Evolutionary conservation across 2,329 filamentous ascomycete species (phyloP), one percentile per base, ranked within the genome.

Genomic region (Triangularia setosa): DNA sequence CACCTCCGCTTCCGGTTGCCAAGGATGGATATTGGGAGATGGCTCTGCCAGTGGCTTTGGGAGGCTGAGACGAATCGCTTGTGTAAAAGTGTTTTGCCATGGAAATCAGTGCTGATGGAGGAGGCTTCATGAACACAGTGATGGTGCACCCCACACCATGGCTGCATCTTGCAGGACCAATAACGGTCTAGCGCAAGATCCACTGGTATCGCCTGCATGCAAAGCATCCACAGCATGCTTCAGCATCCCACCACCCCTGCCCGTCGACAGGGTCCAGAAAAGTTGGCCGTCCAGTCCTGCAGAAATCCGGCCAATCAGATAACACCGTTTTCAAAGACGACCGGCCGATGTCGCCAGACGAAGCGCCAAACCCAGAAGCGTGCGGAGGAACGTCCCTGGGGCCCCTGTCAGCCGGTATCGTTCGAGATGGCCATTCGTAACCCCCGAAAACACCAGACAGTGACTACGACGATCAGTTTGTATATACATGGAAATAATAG

Each of bases 171-270:
- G 65, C 64, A 68, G 54, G 59, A 61, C 58, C 64, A 23, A 59
- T 58, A 60, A 48, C 9, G 65, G 64, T 9, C 27, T 68, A 68
- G 68, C 59, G 27, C 58, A 27, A 72, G 71, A 72, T 72, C 69
- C 70, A 68, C 67, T 68, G 67, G 66, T 69, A 67, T 69, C 58
- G 64, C 63, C 65, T 72, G 70, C 70, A 73, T 71, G 70, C 67
- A 59, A 65, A 55, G 65, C 59, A 67, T 67, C 67, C 69, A 67
- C 64, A 62, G 61, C 61, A 69, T 63, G 60, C 62, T 62, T 53
- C 33, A 54, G 23, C 53, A 72, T 64, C 69, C 71, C 62, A 54
- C 16, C 44, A 72, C 64, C 69, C 71, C 62, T 70, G 70, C 61
- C 58, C 24, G 9, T 16, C 30, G 28, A 33, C 23, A 61, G 62